Evolutionary conservation across 75 land plant genomes (phyloP).

Genomic region (Cunninghamia lanceolata): DNA sequence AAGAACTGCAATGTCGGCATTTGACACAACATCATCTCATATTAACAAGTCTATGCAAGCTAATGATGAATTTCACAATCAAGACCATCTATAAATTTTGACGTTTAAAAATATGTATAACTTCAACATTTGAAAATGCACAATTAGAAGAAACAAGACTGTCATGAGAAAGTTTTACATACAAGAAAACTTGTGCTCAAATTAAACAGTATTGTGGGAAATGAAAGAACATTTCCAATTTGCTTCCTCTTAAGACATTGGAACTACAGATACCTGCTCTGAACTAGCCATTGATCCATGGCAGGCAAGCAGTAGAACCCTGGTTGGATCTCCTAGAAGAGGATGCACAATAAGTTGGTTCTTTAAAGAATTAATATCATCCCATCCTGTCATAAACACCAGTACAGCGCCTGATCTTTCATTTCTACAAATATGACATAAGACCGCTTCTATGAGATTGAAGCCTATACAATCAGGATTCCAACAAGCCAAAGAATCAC

Average conservation of each 20-base stretch:
- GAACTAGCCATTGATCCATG: slow-evolving; percentile 57
- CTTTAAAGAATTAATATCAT: slow-evolving; percentile 41
- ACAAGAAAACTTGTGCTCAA: not conserved
- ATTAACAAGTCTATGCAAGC: not conserved
- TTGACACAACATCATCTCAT: not conserved
- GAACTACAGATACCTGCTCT: slow-evolving; percentile 34
- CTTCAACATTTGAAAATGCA: not conserved
- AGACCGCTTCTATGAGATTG: slow-evolving; percentile 38
- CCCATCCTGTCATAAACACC: slow-evolving; percentile 65
- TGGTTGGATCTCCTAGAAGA: slow-evolving; percentile 31
- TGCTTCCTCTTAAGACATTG: not conserved
- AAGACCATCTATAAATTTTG: not conserved
- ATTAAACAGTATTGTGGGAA: not conserved
- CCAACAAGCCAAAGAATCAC: slow-evolving; percentile 43
- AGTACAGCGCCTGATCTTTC: slow-evolving; percentile 46
- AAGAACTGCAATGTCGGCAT: not conserved
- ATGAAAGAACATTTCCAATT: not conserved
- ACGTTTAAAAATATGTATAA: not conserved
- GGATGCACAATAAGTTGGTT: slow-evolving; percentile 40
- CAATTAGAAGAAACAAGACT: not conserved
- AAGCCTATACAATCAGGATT: slow-evolving; percentile 45
- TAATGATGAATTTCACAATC: not conserved
- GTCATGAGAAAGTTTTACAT: not conserved
- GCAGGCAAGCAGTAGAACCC: slow-evolving; percentile 40
- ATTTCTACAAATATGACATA: slow-evolving; percentile 34